Percentiles rank a stretch among this genome's conserved stretches.
Evolutionary conservation across 208 protist genomes (phyloP).

Genomic region (Plasmodiophora brassicae): DNA sequence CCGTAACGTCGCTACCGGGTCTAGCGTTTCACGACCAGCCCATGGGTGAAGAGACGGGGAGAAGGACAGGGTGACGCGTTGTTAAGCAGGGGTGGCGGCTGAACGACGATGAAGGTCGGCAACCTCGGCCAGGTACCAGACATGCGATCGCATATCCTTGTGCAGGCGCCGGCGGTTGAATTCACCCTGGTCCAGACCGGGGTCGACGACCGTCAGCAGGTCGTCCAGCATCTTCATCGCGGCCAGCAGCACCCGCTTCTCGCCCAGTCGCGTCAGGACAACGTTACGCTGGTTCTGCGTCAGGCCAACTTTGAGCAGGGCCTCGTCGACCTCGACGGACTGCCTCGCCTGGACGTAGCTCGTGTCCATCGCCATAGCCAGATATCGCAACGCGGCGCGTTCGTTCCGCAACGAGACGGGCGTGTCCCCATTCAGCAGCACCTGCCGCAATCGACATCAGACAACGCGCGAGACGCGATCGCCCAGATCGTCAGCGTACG

Average conservation of each 20-base stretch:
- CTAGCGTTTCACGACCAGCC: too few relatives aligned
- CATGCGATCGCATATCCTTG: too few relatives aligned
- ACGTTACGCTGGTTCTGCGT: neutral
- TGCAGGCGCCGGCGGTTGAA: neutral
- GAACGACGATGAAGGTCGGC: too few relatives aligned
- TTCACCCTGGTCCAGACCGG: neutral
- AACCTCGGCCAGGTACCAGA: too few relatives aligned
- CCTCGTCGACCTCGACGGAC: neutral
- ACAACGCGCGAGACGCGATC: too few relatives aligned
- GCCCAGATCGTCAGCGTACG: too few relatives aligned
- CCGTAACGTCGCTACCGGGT: too few relatives aligned
- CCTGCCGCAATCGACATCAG: too few relatives aligned
- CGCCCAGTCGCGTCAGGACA: neutral
- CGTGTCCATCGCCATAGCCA: neutral
- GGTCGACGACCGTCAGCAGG: neutral
- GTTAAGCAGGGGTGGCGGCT: too few relatives aligned
- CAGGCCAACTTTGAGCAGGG: neutral
- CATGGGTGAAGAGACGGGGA: too few relatives aligned
- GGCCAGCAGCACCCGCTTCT: neutral
- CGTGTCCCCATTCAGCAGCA: too few relatives aligned
- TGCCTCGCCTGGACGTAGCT: neutral
- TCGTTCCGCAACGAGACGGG: slow-evolving; percentile 17
- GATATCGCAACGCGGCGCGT: neutral
- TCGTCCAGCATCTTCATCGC: neutral
- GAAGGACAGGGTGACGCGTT: too few relatives aligned